These are phyloP conservation scores for Fusarium hainanense DNA, from an alignment of 2,329 filamentous ascomycete species.

Conservation along the genomic window DNA sequence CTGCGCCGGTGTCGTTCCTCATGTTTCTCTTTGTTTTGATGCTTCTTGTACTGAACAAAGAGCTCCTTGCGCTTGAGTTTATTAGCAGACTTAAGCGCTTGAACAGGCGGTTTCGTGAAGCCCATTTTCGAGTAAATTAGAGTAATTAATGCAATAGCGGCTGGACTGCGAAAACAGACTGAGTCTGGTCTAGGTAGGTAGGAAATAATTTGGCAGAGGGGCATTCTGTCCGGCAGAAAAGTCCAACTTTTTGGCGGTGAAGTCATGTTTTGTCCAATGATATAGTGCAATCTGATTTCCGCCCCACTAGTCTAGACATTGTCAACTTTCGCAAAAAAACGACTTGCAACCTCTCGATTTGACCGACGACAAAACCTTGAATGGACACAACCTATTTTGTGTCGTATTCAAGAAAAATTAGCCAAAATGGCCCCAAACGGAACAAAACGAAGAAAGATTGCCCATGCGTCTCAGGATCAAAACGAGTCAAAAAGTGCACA, in stretches of 20 bases:
- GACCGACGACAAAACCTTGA: slow-evolving; percentile 34
- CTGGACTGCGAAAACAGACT: slow-evolving; percentile 2
- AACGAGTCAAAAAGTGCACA: slow-evolving; percentile 57
- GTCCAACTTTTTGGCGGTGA: slow-evolving; percentile 53
- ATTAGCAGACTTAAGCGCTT: slow-evolving; percentile 69
- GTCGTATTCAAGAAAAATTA: slow-evolving; percentile 11
- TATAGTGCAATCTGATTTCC: neutral
- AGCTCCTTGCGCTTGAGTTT: slow-evolving; percentile 83
- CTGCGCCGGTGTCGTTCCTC: slow-evolving; percentile 82
- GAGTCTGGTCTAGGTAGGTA: neutral
- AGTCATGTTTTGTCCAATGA: slow-evolving; percentile 1
- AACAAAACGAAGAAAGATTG: slow-evolving; percentile 68
- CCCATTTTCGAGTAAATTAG: slow-evolving; percentile 45
- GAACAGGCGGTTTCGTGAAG: slow-evolving; percentile 50
- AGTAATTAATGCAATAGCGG: neutral
- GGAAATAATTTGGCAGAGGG: slow-evolving; percentile 36
- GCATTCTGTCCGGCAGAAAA: slow-evolving; percentile 41
- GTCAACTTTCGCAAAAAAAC: slow-evolving; percentile 34
- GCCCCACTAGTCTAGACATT: slow-evolving; percentile 2
- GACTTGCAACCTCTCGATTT: neutral
- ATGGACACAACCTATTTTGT: slow-evolving; percentile 16
- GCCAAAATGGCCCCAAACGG: slow-evolving; percentile 60
- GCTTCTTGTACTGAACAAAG: slow-evolving; percentile 83
- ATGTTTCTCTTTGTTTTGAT: slow-evolving; percentile 77
- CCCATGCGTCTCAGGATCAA: slow-evolving; percentile 57